A percentile compares a stretch with the other conserved stretches of the same genome.
Evolutionary conservation across 768 basidiomycete genomes (phyloP).

Genomic region (Xerocomus spinulosus): DNA sequence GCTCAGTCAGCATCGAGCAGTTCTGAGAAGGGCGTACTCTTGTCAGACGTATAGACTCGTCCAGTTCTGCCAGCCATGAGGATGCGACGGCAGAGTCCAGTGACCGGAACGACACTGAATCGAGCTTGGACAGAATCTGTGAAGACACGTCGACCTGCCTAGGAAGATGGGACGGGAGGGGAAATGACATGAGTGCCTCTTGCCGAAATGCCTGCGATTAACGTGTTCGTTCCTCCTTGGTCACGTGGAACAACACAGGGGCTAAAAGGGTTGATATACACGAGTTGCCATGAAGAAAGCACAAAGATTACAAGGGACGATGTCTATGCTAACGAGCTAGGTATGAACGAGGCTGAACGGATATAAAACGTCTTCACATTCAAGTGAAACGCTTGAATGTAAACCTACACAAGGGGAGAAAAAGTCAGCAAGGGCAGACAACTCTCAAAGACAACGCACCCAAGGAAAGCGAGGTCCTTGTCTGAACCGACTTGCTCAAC

Average conservation of each 20-base stretch:
- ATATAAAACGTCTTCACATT: constrained; percentile 2
- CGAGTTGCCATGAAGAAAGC: constrained; percentile 14
- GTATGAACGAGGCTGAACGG: constrained; percentile 18
- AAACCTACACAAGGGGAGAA: constrained; percentile 46
- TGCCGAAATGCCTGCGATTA: not conserved
- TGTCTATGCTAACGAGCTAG: constrained; percentile 27
- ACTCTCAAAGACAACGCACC: constrained; percentile 35
- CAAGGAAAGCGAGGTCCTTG: constrained; percentile 65
- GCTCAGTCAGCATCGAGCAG: constrained; percentile 2
- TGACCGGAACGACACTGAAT: constrained; percentile 52
- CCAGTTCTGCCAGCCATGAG: constrained; percentile 70
- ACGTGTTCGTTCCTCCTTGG: not conserved
- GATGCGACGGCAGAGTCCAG: constrained; percentile 57
- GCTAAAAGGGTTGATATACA: too few species aligned
- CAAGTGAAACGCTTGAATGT: constrained; percentile 74
- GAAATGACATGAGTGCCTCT: constrained; percentile 58
- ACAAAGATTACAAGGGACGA: constrained; percentile 24
- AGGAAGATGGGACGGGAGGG: constrained; percentile 69
- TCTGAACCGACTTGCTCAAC: constrained; percentile 62
- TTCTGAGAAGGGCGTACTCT: constrained; percentile 46
- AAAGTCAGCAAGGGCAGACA: constrained; percentile 2
- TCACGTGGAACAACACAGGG: constrained; percentile 19
- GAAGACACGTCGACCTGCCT: constrained; percentile 69
- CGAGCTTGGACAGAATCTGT: constrained; percentile 63
- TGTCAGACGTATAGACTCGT: constrained; percentile 63